These are phyloP conservation scores for Alectoria sarmentosa DNA, from an alignment of 495 filamentous ascomycete genomes.

Conservation along the genomic window DNA sequence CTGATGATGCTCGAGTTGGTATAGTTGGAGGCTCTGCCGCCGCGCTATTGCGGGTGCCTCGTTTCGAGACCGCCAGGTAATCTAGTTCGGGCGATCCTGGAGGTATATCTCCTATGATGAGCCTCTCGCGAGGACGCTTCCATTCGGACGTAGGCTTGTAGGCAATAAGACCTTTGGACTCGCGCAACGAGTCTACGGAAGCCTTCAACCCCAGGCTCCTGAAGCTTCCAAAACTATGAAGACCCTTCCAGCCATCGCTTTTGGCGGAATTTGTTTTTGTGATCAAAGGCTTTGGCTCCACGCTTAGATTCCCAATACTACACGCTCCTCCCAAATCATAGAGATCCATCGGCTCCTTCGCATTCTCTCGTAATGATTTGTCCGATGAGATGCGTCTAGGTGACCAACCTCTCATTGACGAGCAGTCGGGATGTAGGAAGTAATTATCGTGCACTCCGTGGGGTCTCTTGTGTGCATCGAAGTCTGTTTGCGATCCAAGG, in stretches of 20 bases:
- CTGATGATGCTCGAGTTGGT: constrained; percentile 12
- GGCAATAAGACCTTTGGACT: constrained; percentile 21
- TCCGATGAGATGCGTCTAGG: constrained; percentile 1
- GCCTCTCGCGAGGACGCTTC: constrained; percentile 35
- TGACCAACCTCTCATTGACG: constrained; percentile 43
- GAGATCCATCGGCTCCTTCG: constrained; percentile 8
- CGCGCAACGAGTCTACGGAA: constrained; percentile 49
- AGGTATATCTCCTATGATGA: constrained; percentile 38
- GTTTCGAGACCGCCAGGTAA: constrained; percentile 37
- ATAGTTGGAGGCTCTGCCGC: constrained; percentile 2
- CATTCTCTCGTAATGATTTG: neutral
- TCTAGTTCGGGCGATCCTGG: constrained; percentile 31
- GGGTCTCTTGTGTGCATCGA: constrained; percentile 4
- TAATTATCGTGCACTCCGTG: constrained; percentile 33
- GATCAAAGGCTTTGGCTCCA: constrained; percentile 45
- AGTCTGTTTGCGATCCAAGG: neutral
- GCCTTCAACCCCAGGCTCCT: constrained; percentile 55
- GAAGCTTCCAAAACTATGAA: constrained; percentile 33
- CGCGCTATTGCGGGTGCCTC: constrained; percentile 25
- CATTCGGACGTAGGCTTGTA: neutral
- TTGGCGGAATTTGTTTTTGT: constrained; percentile 41
- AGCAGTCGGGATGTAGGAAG: constrained; percentile 60
- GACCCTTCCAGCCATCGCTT: constrained; percentile 47
- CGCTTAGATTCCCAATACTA: constrained; percentile 53
- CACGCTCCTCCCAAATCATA: constrained; percentile 31